phyloP scores from a whole-genome alignment of 331 rosid genomes.

The Acacia pycnantha region DNA sequence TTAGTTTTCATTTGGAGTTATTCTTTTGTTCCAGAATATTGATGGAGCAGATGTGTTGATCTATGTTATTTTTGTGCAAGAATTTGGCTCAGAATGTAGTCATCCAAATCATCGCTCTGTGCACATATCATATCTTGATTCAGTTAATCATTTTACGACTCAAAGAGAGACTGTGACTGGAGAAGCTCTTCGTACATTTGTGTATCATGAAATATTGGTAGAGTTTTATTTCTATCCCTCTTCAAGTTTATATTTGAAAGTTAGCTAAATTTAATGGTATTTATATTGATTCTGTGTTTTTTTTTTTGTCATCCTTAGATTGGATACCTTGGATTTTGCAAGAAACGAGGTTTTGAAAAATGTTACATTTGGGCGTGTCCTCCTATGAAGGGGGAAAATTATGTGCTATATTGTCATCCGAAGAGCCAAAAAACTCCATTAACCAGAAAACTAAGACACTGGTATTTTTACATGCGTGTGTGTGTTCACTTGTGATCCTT shows the following conservation, averaged over 20 bases:
- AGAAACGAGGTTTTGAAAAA: constrained; percentile 56
- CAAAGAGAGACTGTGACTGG: constrained; percentile 35
- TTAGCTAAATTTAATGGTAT: neutral
- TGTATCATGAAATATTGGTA: constrained; percentile 78
- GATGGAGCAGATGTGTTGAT: constrained; percentile 72
- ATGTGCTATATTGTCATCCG: constrained; percentile 66
- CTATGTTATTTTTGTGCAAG: constrained; percentile 64
- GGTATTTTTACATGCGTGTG: constrained; percentile 36
- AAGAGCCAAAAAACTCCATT: constrained; percentile 58
- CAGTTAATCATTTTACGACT: constrained; percentile 70
- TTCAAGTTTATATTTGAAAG: neutral
- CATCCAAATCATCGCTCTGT: constrained; percentile 54
- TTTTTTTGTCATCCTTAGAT: constrained; percentile 37
- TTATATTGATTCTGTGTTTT: neutral
- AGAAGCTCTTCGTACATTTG: constrained; percentile 74
- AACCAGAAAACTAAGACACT: constrained; percentile 50
- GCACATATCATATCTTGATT: constrained; percentile 69
- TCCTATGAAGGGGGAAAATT: constrained; percentile 61
- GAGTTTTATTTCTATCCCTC: neutral
- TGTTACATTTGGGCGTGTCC: constrained; percentile 72
- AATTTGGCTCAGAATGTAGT: constrained; percentile 68
- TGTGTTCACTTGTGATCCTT: neutral
- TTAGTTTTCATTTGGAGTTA: constrained; percentile 38
- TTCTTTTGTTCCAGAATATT: constrained; percentile 72
- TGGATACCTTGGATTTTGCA: constrained; percentile 72